Conservation (phyloP, 257 asterid genomes). For the Solanum bulbocastanum region DNA sequence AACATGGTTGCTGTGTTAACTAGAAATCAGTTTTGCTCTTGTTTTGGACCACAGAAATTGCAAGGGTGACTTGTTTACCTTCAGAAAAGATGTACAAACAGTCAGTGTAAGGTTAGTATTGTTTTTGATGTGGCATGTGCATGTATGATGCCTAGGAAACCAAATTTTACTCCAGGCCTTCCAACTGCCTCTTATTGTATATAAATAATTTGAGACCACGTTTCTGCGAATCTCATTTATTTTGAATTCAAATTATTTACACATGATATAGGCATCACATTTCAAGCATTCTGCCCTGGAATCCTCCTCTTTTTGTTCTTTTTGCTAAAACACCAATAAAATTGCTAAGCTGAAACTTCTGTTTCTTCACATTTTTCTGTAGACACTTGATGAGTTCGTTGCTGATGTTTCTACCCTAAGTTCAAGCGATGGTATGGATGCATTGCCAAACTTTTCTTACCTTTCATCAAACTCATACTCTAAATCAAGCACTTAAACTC, state of each 20-base stretch:
- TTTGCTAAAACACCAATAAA: background rate
- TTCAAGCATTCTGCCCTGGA: background rate
- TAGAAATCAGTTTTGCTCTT: background rate
- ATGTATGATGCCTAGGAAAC: background rate
- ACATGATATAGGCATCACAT: background rate
- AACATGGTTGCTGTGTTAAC: background rate
- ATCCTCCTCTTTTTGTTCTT: background rate
- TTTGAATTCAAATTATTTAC: background rate
- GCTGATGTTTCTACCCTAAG: conserved; percentile 1
- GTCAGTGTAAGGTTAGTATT: background rate
- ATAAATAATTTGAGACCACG: background rate
- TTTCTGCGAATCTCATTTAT: background rate
- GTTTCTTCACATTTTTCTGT: background rate
- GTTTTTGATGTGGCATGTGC: background rate
- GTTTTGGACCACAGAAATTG: background rate
- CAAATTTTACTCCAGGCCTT: background rate
- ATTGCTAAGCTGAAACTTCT: background rate
- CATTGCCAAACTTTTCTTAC: background rate
- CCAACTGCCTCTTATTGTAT: background rate
- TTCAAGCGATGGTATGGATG: background rate
- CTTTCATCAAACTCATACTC: background rate
- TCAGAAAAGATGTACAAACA: background rate
- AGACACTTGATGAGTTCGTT: conserved; percentile 2
- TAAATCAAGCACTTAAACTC: background rate
- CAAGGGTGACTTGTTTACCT: background rate